Evolutionary conservation across 208 protist genomes (phyloP).

Genomic region (Leishmania mexicana): DNA sequence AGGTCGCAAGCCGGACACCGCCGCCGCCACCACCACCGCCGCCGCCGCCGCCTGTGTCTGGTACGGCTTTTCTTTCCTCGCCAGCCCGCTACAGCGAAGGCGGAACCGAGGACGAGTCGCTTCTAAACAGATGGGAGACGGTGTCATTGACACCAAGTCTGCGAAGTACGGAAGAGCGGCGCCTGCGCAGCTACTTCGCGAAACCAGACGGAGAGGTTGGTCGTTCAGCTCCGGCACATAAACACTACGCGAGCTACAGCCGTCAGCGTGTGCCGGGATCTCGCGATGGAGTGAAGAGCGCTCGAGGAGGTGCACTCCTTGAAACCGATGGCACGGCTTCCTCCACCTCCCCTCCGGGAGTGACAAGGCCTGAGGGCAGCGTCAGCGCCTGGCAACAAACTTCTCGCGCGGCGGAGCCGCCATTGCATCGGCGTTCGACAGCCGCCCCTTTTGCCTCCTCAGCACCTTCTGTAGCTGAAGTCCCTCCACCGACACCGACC

Average conservation of each 20-base stretch:
- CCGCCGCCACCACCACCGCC: constrained; percentile 11
- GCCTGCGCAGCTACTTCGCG: constrained; percentile 26
- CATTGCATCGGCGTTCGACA: constrained; percentile 4
- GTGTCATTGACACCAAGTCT: constrained; percentile 25
- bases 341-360: background rate
- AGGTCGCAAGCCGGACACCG: background rate
- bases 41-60: constrained; percentile 9
- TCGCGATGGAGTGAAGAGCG: background rate
- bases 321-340: background rate
- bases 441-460: background rate
- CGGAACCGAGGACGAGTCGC: constrained; percentile 1
- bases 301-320: background rate
- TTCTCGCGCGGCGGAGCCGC: background rate
- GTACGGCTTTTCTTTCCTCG: background rate
- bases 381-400: background rate
- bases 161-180: constrained; percentile 14
- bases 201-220: background rate
- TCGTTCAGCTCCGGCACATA: background rate
- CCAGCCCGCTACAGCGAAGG: constrained; percentile 5
- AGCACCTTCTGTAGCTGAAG: background rate
- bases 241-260: background rate
- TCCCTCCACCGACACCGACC: background rate
- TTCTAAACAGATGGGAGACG: constrained; percentile 25
- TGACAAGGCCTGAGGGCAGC: background rate
- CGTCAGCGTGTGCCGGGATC: background rate